phyloP scores from a whole-genome alignment of 768 basidiomycete species.

The Trametes sanguinea region DNA sequence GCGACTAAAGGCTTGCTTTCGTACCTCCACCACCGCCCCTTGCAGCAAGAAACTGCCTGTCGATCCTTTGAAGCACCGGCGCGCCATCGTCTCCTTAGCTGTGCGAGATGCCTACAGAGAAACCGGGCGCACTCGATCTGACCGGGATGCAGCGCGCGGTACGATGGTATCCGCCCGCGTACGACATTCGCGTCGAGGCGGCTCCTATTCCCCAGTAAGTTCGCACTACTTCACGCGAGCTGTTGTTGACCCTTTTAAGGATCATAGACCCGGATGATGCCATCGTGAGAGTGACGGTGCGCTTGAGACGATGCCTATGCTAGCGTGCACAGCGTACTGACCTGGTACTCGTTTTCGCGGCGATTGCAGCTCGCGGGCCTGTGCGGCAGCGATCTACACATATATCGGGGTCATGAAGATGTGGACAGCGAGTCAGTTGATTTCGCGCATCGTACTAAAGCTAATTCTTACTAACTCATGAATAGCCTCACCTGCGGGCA shows the following conservation, averaged over 20 bases:
- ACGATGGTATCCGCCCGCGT: constrained; percentile 67
- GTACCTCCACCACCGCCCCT: too few relatives aligned
- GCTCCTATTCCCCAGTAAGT: constrained; percentile 54
- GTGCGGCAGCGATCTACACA: constrained; percentile 75
- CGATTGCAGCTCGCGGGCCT: constrained; percentile 58
- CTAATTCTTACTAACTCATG: background rate
- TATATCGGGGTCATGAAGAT: constrained; percentile 66
- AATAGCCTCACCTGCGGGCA: constrained; percentile 69
- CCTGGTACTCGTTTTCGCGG: background rate
- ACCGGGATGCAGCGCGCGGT: constrained; percentile 42
- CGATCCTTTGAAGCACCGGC: too few relatives aligned
- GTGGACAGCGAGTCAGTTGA: constrained; percentile 53
- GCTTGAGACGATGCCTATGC: constrained; percentile 15
- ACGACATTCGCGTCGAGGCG: constrained; percentile 69
- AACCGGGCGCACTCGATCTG: background rate
- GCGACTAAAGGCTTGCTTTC: too few relatives aligned
- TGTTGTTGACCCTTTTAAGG: constrained; percentile 37
- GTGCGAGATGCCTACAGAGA: background rate
- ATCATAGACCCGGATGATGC: constrained; percentile 76
- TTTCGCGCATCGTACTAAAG: background rate
- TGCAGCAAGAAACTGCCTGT: too few relatives aligned
- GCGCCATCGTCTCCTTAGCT: too few relatives aligned
- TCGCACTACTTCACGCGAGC: background rate
- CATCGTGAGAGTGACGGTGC: constrained; percentile 71
- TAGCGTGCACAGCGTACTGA: too few relatives aligned